Percentiles rank a stretch among this genome's conserved stretches.
Conservation (phyloP, 2,329 filamentous ascomycete species). For the Metarhizium guizhouense region DNA sequence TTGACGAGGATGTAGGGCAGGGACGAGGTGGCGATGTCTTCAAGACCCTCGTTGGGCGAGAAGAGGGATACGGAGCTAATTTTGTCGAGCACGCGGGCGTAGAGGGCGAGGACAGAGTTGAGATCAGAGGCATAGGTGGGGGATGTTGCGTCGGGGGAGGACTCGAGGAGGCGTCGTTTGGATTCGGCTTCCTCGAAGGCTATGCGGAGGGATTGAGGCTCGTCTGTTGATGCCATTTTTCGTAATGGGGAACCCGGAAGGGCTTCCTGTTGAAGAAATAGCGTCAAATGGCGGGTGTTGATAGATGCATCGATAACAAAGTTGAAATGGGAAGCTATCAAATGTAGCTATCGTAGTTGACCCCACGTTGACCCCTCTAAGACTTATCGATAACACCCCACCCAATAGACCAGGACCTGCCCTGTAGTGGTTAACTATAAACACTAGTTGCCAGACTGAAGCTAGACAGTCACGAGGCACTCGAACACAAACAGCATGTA, state of each 20-base stretch:
- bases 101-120: constrained; percentile 55
- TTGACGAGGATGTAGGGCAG: constrained; percentile 76
- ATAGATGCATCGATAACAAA: background rate
- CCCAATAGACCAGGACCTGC: background rate
- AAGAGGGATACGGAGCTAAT: constrained; percentile 70
- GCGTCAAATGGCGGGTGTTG: background rate
- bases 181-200: constrained; percentile 42
- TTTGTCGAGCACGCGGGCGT: constrained; percentile 63
- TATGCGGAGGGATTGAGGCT: constrained; percentile 40
- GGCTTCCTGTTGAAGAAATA: background rate
- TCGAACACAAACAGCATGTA: background rate
- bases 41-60: constrained; percentile 79
- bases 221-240: constrained; percentile 19
- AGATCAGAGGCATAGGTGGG: constrained; percentile 60
- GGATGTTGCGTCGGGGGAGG: constrained; percentile 54
- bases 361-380: background rate
- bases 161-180: constrained; percentile 49
- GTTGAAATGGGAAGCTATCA: too few species aligned
- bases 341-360: too few species aligned
- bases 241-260: background rate
- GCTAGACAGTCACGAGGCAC: background rate
- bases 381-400: background rate
- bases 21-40: constrained; percentile 79
- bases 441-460: too few species aligned
- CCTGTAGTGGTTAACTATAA: too few species aligned